phyloP scores from a whole-genome alignment of 164 flowering plant genomes.

The Vitis amurensis region DNA sequence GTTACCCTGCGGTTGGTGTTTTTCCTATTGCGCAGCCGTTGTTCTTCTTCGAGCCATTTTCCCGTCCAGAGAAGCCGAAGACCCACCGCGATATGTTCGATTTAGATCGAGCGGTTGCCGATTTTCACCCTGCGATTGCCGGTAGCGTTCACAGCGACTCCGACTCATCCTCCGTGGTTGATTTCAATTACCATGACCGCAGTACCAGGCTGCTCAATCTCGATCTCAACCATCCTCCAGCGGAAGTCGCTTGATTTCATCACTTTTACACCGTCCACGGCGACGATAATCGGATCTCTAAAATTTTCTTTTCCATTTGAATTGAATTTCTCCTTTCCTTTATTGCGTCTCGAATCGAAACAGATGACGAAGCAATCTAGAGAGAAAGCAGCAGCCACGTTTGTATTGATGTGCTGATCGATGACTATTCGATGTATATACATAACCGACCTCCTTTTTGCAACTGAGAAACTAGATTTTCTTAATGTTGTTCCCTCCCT shows the following conservation, averaged over 20 bases:
- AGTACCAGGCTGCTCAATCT: constrained; percentile 17
- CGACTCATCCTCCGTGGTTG: constrained; percentile 40
- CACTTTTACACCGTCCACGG: background rate
- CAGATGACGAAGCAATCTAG: background rate
- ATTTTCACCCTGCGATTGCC: background rate
- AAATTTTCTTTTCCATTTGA: background rate
- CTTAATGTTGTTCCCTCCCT: constrained; percentile 7
- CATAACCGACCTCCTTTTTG: constrained; percentile 2
- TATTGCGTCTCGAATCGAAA: background rate
- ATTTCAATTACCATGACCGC: constrained; percentile 10
- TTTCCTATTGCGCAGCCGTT: constrained; percentile 26
- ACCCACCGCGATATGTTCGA: constrained; percentile 6
- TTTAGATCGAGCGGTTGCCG: constrained; percentile 8
- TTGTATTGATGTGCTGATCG: background rate
- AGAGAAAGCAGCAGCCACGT: background rate
- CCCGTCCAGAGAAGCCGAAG: constrained; percentile 13
- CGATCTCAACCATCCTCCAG: constrained; percentile 45
- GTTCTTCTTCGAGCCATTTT: constrained; percentile 39
- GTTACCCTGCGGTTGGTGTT: constrained; percentile 19
- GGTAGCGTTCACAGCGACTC: constrained; percentile 37
- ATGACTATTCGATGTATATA: constrained; percentile 7
- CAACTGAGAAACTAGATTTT: constrained; percentile 11
- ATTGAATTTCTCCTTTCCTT: background rate
- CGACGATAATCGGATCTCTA: background rate
- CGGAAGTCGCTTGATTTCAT: constrained; percentile 32